phyloP scores from a whole-genome alignment of 768 basidiomycete genomes.

The Rhizopogon vinicolor region DNA sequence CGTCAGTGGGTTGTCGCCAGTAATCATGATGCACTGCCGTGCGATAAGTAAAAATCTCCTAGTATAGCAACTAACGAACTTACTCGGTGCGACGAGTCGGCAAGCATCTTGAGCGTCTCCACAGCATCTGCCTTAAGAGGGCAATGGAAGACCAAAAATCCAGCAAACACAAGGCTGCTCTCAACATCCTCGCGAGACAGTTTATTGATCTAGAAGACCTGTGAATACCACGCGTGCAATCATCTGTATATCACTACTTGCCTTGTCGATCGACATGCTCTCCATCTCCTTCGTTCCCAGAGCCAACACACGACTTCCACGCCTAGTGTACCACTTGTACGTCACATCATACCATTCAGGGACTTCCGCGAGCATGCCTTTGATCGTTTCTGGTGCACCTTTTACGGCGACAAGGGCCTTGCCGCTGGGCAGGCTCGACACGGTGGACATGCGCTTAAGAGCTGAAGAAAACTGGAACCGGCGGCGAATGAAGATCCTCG shows the following conservation, averaged over 20 bases:
- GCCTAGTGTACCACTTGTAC: slow-evolving; percentile 90
- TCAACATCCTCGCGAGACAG: slow-evolving; percentile 81
- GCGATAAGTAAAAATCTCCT: not conserved
- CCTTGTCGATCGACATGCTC: slow-evolving; percentile 64
- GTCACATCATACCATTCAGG: slow-evolving; percentile 89
- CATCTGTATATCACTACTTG: slow-evolving; percentile 14
- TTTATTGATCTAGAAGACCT: slow-evolving; percentile 69
- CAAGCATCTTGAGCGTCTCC: slow-evolving; percentile 86
- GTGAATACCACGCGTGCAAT: not conserved
- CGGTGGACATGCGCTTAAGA: slow-evolving; percentile 95
- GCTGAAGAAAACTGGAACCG: slow-evolving; percentile 98
- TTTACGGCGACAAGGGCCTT: slow-evolving; percentile 75
- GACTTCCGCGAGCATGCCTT: slow-evolving; percentile 69
- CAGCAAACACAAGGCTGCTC: slow-evolving; percentile 75
- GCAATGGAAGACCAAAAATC: slow-evolving; percentile 98
- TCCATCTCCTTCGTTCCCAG: slow-evolving; percentile 86
- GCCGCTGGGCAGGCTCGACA: slow-evolving; percentile 63
- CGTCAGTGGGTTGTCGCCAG: slow-evolving; percentile 96
- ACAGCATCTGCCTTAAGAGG: slow-evolving; percentile 94
- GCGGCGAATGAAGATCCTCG: slow-evolving; percentile 70
- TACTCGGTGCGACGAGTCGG: slow-evolving; percentile 94
- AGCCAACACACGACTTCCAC: slow-evolving; percentile 91
- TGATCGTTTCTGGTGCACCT: slow-evolving; percentile 97
- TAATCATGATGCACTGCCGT: slow-evolving; percentile 94
- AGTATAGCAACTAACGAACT: slow-evolving; percentile 23